Percentiles rank a stretch among this genome's conserved stretches.
Conservation (phyloP, 768 basidiomycete genomes). For the Tylopilus sp. region DNA sequence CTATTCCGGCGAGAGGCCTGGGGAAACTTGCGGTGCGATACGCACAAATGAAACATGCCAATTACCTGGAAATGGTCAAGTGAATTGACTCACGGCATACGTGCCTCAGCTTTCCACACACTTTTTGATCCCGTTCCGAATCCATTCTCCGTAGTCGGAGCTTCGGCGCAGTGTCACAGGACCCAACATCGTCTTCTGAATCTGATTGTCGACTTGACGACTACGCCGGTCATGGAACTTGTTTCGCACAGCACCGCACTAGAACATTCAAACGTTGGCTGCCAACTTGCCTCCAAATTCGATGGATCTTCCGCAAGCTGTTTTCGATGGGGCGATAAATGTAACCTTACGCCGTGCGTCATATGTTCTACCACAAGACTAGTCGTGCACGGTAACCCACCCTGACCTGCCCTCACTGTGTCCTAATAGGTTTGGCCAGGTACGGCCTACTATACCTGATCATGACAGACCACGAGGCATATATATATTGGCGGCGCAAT, state of each 20-base stretch:
- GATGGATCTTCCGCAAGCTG: not conserved
- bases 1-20: not conserved
- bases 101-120: constrained; percentile 10
- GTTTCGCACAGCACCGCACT: constrained; percentile 5
- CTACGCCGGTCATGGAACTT: constrained; percentile 1
- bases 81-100: not conserved
- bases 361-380: not conserved
- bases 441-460: constrained; percentile 1
- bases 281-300: not conserved
- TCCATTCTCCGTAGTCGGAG: constrained; percentile 3
- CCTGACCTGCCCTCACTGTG: not conserved
- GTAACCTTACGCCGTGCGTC: constrained; percentile 1
- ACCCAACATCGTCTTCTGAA: not conserved
- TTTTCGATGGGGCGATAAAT: not conserved
- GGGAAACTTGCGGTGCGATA: not conserved
- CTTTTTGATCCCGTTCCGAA: constrained; percentile 3
- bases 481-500: constrained; percentile 10
- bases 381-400: not conserved
- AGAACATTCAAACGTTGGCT: not conserved
- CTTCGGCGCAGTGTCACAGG: constrained; percentile 1
- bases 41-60: constrained; percentile 2
- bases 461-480: constrained; percentile 9
- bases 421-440: constrained; percentile 1
- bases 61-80: not conserved
- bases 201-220: constrained; percentile 6